Evolutionary conservation across 2,329 filamentous ascomycete species (phyloP).

Genomic region (Plenodomus lindquistii): DNA sequence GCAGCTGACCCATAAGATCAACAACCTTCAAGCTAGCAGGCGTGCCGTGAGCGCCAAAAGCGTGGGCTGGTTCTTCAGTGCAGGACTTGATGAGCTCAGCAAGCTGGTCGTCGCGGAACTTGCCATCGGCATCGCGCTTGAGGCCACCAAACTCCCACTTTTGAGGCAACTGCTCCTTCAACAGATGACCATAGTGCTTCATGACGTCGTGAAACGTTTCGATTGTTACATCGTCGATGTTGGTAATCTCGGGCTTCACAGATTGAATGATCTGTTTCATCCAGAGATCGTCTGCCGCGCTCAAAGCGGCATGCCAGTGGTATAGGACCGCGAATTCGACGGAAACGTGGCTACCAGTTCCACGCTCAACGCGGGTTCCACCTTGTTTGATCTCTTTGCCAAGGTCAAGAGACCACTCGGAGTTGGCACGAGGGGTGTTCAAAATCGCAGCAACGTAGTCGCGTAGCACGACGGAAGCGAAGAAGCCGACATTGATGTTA

Average conservation of each 20-base stretch:
- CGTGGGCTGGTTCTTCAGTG: slow-evolving; percentile 69
- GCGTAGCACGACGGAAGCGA: slow-evolving; percentile 68
- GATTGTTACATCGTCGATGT: slow-evolving; percentile 32
- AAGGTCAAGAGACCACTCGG: slow-evolving; percentile 81
- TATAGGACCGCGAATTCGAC: slow-evolving; percentile 88
- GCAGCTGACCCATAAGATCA: slow-evolving; percentile 77
- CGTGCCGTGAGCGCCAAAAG: slow-evolving; percentile 66
- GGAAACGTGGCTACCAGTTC: slow-evolving; percentile 79
- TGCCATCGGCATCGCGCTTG: slow-evolving; percentile 66
- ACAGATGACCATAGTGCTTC: slow-evolving; percentile 49
- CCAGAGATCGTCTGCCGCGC: slow-evolving; percentile 75
- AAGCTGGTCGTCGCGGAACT: slow-evolving; percentile 74
- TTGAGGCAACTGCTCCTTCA: slow-evolving; percentile 66
- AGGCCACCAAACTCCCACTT: slow-evolving; percentile 71
- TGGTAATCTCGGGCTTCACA: slow-evolving; percentile 30
- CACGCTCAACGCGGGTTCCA: slow-evolving; percentile 63
- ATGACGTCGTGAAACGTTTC: slow-evolving; percentile 47
- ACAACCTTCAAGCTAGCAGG: slow-evolving; percentile 72
- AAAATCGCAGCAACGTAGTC: slow-evolving; percentile 81
- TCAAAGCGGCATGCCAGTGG: slow-evolving; percentile 81
- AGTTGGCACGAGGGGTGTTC: slow-evolving; percentile 71
- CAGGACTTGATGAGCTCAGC: slow-evolving; percentile 67
- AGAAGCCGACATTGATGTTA: slow-evolving; percentile 56
- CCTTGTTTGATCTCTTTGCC: slow-evolving; percentile 59
- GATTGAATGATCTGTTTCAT: slow-evolving; percentile 59